Percentiles rank a stretch among this genome's conserved stretches.
Evolutionary conservation across 805 yeast species (phyloP).

Genomic region (Suhomyces xylopsoci): DNA sequence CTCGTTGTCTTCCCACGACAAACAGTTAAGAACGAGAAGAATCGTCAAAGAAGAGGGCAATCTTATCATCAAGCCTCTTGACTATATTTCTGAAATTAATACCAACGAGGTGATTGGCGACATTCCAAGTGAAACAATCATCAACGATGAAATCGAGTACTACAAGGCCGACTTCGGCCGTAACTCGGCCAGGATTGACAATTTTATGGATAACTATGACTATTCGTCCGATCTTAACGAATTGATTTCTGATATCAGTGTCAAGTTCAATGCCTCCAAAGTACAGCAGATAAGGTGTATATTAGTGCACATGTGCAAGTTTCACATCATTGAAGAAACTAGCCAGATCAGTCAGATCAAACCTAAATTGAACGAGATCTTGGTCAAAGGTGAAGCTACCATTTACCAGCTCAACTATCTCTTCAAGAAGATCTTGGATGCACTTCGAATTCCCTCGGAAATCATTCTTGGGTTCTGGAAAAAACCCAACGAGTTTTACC

Average conservation of each 20-base stretch:
- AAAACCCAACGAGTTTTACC: slow-evolving; percentile 62
- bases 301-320: slow-evolving; percentile 66
- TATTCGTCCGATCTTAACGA: slow-evolving; percentile 35
- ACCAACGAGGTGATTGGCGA: slow-evolving; percentile 34
- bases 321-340: slow-evolving; percentile 44
- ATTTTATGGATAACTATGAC: slow-evolving; percentile 30
- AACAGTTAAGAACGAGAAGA: slow-evolving; percentile 64
- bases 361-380: slow-evolving; percentile 41
- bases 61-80: slow-evolving; percentile 42
- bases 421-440: slow-evolving; percentile 67
- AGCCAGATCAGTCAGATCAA: slow-evolving; percentile 35
- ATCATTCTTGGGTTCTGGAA: slow-evolving; percentile 81
- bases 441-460: slow-evolving; percentile 70
- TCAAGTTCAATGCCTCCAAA: slow-evolving; percentile 36
- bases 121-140: slow-evolving; percentile 4
- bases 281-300: slow-evolving; percentile 58
- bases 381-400: slow-evolving; percentile 52
- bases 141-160: slow-evolving; percentile 10
- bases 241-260: slow-evolving; percentile 39
- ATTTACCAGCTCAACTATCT: slow-evolving; percentile 74
- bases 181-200: slow-evolving; percentile 21
- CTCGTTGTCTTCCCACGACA: slow-evolving; percentile 45
- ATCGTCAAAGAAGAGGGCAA: slow-evolving; percentile 39
- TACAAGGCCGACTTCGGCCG: slow-evolving; percentile 4
- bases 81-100: slow-evolving; percentile 40